Conservation (phyloP, 1,139 yeast species). For the Geotrichum citri-aurantii region DNA sequence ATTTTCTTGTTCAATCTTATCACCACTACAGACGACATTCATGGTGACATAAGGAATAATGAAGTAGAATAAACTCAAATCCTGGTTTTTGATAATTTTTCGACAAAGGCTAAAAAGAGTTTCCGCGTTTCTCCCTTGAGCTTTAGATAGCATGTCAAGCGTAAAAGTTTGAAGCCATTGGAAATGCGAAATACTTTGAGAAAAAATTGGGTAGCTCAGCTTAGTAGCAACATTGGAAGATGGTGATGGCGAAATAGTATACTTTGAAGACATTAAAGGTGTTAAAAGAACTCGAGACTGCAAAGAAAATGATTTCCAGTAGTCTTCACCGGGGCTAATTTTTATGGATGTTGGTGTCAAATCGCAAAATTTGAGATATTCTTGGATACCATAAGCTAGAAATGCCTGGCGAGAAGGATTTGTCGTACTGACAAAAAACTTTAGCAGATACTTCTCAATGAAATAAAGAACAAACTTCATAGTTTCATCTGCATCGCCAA, state of each 20-base stretch:
- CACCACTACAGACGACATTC: constrained; percentile 55
- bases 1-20: constrained; percentile 42
- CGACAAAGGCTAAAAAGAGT: constrained; percentile 61
- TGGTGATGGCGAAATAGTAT: constrained; percentile 44
- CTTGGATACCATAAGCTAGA: constrained; percentile 87
- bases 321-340: constrained; percentile 11
- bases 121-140: constrained; percentile 39
- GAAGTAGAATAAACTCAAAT: constrained; percentile 60
- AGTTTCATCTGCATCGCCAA: constrained; percentile 58
- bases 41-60: constrained; percentile 76
- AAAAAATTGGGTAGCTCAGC: constrained; percentile 45
- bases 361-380: constrained; percentile 62
- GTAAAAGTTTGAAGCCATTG: constrained; percentile 71
- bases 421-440: constrained; percentile 82
- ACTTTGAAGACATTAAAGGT: constrained; percentile 71
- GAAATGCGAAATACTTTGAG: constrained; percentile 37
- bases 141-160: constrained; percentile 53
- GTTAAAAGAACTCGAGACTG: constrained; percentile 67
- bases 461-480: constrained; percentile 59
- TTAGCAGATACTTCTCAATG: constrained; percentile 63
- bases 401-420: constrained; percentile 82
- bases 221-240: constrained; percentile 29
- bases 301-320: constrained; percentile 64
- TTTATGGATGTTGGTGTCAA: constrained; percentile 36
- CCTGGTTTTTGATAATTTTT: constrained; percentile 55